phyloP scores from a whole-genome alignment of 345 rosid genomes.

The Iberis pinnata region DNA sequence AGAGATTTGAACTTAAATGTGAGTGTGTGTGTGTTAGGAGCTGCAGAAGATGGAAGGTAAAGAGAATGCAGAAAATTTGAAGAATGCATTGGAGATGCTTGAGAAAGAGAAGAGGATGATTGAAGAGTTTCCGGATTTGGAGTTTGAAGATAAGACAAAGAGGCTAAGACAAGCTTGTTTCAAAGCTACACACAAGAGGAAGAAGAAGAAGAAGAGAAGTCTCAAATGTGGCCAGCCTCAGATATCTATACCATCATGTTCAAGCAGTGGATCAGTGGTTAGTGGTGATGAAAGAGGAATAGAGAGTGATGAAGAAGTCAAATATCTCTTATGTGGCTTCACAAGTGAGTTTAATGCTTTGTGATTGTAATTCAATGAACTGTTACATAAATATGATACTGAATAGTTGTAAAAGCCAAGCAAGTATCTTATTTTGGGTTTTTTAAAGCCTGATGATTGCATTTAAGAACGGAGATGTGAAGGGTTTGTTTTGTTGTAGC shows the following conservation, averaged over 20 bases:
- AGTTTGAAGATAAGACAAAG: slow-evolving; percentile 54
- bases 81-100: slow-evolving; percentile 41
- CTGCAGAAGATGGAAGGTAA: slow-evolving; percentile 32
- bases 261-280: slow-evolving; percentile 18
- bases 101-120: slow-evolving; percentile 57
- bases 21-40: slow-evolving; percentile 17
- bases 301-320: slow-evolving; percentile 29
- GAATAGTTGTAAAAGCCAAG: too few species aligned
- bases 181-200: slow-evolving; percentile 83
- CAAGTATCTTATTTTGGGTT: too few species aligned
- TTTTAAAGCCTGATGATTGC: slow-evolving; percentile 30
- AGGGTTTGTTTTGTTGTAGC: slow-evolving; percentile 30
- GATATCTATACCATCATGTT: slow-evolving; percentile 5
- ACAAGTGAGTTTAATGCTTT: slow-evolving; percentile 13
- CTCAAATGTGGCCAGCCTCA: neutral
- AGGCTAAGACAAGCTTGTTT: slow-evolving; percentile 82
- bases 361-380: slow-evolving; percentile 4
- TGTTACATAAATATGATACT: slow-evolving; percentile 23
- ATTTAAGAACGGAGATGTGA: slow-evolving; percentile 38
- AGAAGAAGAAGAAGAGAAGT: slow-evolving; percentile 44
- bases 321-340: slow-evolving; percentile 27
- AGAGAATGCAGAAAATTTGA: slow-evolving; percentile 28
- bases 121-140: slow-evolving; percentile 57
- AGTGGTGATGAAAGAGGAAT: slow-evolving; percentile 14
- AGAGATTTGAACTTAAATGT: neutral